Percentiles rank a stretch among this genome's conserved stretches.
These are phyloP conservation scores for Coriaria nepalensis DNA, from an alignment of 306 rosid species.

Conservation along the genomic window DNA sequence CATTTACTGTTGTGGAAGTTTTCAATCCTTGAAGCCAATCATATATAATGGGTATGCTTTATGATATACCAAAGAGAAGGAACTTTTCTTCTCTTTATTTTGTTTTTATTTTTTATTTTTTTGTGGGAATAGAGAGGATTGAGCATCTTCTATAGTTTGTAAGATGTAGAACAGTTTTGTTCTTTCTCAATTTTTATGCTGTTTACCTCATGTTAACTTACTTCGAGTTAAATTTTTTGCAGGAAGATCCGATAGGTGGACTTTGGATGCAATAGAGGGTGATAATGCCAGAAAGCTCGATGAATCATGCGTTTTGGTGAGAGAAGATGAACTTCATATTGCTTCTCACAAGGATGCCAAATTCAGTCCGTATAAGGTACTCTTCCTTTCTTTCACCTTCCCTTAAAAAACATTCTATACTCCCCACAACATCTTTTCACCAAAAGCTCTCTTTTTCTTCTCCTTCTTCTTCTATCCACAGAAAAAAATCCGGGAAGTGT, in stretches of 20 bases:
- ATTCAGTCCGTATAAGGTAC: conserved; percentile 44
- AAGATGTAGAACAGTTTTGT: too few species aligned
- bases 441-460: conserved; percentile 1
- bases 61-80: too few species aligned
- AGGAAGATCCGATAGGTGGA: conserved; percentile 27
- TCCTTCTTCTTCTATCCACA: conserved; percentile 8
- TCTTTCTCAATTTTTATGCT: too few species aligned
- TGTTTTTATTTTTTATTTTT: too few species aligned
- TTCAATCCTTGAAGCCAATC: too few species aligned
- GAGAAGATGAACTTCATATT: conserved; percentile 32
- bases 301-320: conserved; percentile 63
- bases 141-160: too few species aligned
- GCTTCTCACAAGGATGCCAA: conserved; percentile 17
- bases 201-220: conserved; percentile 4
- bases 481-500: conserved; percentile 44
- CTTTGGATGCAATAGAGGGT: conserved; percentile 16
- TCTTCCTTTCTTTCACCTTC: background rate
- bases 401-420: background rate
- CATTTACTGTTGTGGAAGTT: too few species aligned
- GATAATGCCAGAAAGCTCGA: conserved; percentile 31
- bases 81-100: too few species aligned
- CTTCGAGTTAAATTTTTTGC: conserved; percentile 4
- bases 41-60: too few species aligned
- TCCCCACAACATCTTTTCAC: background rate
- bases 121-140: too few species aligned